A percentile compares a stretch with the other conserved stretches of the same genome.
Conservation (phyloP, 1,139 yeast genomes). For the Wickerhamomyces sp. region DNA sequence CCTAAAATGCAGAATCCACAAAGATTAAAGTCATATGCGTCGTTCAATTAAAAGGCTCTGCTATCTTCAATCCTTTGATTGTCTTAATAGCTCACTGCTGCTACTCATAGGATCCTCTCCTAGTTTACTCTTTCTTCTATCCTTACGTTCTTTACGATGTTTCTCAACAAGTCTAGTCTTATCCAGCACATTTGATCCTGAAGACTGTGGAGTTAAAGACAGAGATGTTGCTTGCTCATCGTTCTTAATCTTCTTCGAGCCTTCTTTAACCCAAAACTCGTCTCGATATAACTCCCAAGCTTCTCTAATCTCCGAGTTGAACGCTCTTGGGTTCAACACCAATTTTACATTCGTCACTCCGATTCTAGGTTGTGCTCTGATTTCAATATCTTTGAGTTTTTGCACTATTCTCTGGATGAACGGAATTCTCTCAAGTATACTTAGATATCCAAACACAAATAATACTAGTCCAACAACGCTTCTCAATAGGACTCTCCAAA, state of each 20-base stretch:
- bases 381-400: constrained; percentile 30
- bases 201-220: neutral
- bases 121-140: constrained; percentile 27
- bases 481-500: constrained; percentile 27
- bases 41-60: no score
- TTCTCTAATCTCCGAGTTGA: constrained; percentile 78
- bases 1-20: no score
- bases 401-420: constrained; percentile 30
- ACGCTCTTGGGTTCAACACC: constrained; percentile 74
- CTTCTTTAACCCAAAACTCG: constrained; percentile 90
- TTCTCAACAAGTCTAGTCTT: constrained; percentile 27
- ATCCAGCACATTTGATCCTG: constrained; percentile 14
- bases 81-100: neutral
- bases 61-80: no score
- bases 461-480: constrained; percentile 22
- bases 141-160: constrained; percentile 36
- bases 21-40: no score
- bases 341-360: constrained; percentile 57
- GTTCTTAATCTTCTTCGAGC: constrained; percentile 45
- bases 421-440: constrained; percentile 31
- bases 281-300: constrained; percentile 94
- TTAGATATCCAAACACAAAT: constrained; percentile 30
- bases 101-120: constrained; percentile 1
- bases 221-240: constrained; percentile 7
- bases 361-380: constrained; percentile 35